Base-by-base conservation (phyloP, 768 basidiomycete species). In the Mycena venus region DNA sequence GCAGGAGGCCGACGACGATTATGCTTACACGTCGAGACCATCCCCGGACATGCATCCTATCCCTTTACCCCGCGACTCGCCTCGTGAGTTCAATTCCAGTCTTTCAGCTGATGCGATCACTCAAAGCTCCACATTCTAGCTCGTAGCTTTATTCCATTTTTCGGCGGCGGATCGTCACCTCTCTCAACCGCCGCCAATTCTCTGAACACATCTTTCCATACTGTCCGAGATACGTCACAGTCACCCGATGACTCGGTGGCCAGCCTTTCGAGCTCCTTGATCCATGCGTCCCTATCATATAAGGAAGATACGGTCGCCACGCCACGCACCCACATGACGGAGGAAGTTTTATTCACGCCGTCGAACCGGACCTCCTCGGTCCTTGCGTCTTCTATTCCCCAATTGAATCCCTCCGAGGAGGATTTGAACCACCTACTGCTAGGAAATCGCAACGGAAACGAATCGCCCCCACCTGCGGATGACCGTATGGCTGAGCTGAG, bases 41-140 rank as follows among this genome's bases (percentile, higher is more conserved):
- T 85, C 84, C n/a, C 88, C 88, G 6, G 85, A 85, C 67, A 83
- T 89, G 82, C 79, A 77, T 44, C 87, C 87, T 56, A 55, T 78
- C 14, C 79, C 83, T 29, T 63, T 85, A 44, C 78, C 81, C 4
- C 38, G 55, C 42, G 67, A 67, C n/a, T 63, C 78, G 11, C 75
- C 82, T 56, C 68, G 83, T 83, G 77, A 77, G 73, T 75, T 56
- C 15, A 23, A 68, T 67, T 68, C 21, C 5, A 42, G 61, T 40
- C 40, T 65, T n/a, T 42, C 12, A n/a, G 12, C 27, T 65, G 66
- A 55, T 61, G 47, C 59, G n/a, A 51, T 55, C 38, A 34, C 31
- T 70, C 27, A 59, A 34, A 32, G 40, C 17, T 58, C 38, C 53
- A 31, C 59, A 42, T 49, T 58, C 47, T 38, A 70, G 74, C 70